phyloP scores from a whole-genome alignment of 129 eudicot species.

The Centrapalus pauciflorus region DNA sequence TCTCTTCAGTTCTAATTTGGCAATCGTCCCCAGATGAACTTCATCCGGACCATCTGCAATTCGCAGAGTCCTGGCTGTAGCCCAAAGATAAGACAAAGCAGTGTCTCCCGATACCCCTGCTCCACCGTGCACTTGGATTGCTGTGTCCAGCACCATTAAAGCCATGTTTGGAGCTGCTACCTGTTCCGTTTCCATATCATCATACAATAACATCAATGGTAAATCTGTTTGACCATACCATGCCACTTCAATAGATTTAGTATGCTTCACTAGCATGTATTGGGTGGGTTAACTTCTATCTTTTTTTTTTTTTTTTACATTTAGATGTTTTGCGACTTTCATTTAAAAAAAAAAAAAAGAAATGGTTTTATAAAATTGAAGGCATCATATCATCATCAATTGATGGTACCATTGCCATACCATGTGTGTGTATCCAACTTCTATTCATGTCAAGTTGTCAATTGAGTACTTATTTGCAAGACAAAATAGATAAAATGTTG shows the following conservation, averaged over 20 bases:
- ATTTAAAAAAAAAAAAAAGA: too few relatives aligned
- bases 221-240: too few relatives aligned
- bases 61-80: slow-evolving; percentile 80
- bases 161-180: slow-evolving; percentile 96
- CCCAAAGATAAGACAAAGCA: slow-evolving; percentile 78
- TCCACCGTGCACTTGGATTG: slow-evolving; percentile 97
- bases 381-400: too few relatives aligned
- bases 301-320: too few relatives aligned
- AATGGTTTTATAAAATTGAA: too few relatives aligned
- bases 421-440: background rate
- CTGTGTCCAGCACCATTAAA: slow-evolving; percentile 74
- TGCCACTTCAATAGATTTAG: background rate
- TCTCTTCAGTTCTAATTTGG: slow-evolving; percentile 67
- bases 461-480: background rate
- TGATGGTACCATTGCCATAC: too few relatives aligned
- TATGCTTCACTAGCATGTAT: background rate
- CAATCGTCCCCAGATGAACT: slow-evolving; percentile 93
- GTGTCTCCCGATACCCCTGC: slow-evolving; percentile 94
- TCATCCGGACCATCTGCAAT: slow-evolving; percentile 99
- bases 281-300: too few relatives aligned
- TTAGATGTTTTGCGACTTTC: too few relatives aligned
- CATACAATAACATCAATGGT: background rate
- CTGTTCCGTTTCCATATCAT: slow-evolving; percentile 41
- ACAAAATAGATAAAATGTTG: background rate
- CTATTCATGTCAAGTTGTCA: background rate